A percentile compares a stretch with the other conserved stretches of the same genome.
Conservation (phyloP, 2,329 filamentous ascomycete genomes). For the Paramyrothecium roridum region DNA sequence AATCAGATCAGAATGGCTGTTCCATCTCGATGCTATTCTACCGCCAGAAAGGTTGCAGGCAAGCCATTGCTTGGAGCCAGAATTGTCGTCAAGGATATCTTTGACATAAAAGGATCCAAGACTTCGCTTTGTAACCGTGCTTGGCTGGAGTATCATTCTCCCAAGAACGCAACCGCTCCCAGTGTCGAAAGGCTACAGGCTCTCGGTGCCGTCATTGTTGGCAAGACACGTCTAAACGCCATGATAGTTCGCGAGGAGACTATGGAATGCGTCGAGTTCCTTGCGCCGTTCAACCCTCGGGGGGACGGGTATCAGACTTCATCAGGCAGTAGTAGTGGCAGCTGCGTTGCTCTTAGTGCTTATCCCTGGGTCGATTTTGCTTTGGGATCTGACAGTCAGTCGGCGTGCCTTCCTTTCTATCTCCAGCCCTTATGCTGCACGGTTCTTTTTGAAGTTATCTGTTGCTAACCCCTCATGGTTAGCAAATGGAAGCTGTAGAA, state of each 20-base stretch:
- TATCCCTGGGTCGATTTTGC: constrained; percentile 1
- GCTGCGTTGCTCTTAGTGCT: background rate
- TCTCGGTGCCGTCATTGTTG: constrained; percentile 10
- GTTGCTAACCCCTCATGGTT: background rate
- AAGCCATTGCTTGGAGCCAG: constrained; percentile 6
- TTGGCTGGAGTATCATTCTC: constrained; percentile 4
- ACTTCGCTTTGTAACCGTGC: constrained; percentile 10
- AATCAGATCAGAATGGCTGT: constrained; percentile 2
- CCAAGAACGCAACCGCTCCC: constrained; percentile 3
- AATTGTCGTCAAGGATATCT: constrained; percentile 11
- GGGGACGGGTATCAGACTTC: constrained; percentile 8
- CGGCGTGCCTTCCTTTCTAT: background rate
- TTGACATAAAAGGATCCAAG: constrained; percentile 10
- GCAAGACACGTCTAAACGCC: constrained; percentile 7
- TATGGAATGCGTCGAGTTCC: constrained; percentile 10
- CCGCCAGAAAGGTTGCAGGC: background rate
- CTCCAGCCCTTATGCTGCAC: background rate
- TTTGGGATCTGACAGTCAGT: background rate
- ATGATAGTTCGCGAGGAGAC: constrained; percentile 12
- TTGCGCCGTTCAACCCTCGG: constrained; percentile 5
- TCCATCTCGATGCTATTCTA: constrained; percentile 6
- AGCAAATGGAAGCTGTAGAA: background rate
- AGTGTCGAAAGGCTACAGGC: constrained; percentile 4
- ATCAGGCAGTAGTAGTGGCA: constrained; percentile 9
- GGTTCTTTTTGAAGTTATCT: background rate